phyloP scores from a whole-genome alignment of 164 flowering plant species.

The Stephania japonica region DNA sequence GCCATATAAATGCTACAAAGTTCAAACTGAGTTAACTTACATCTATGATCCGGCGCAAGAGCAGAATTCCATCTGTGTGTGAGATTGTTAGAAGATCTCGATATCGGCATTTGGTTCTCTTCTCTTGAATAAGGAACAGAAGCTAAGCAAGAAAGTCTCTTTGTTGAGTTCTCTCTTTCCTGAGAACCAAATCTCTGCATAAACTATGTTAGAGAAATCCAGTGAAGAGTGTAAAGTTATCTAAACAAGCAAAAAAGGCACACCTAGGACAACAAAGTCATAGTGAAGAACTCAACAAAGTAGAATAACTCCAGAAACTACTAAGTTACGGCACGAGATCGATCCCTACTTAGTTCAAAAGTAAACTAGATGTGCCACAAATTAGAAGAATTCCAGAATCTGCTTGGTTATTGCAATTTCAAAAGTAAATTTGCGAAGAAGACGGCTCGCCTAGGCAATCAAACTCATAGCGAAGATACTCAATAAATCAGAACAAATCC shows the following conservation, averaged over 20 bases:
- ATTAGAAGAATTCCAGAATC: no score
- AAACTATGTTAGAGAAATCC: conserved; percentile 9
- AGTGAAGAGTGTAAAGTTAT: not conserved
- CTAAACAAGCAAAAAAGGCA: not conserved
- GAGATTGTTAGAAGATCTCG: conserved; percentile 57
- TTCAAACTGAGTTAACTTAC: conserved; percentile 30
- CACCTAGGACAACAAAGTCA: not conserved
- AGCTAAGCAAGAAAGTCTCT: conserved; percentile 48
- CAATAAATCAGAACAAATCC: no score
- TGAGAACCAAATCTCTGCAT: conserved; percentile 73
- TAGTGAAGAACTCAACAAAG: not conserved
- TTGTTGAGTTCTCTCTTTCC: conserved; percentile 64
- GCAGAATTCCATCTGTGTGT: conserved; percentile 63
- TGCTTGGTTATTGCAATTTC: no score
- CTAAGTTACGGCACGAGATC: no score
- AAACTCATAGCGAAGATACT: not conserved
- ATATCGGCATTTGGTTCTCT: conserved; percentile 52
- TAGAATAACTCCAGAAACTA: no score
- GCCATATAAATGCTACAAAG: not conserved
- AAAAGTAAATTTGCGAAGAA: no score
- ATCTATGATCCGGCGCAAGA: conserved; percentile 42
- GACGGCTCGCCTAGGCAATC: no score
- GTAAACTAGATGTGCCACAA: no score
- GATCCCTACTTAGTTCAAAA: no score
- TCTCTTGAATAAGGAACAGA: conserved; percentile 44